Conservation (phyloP, 2,329 filamentous ascomycete species). For the Diaporthe eres region DNA sequence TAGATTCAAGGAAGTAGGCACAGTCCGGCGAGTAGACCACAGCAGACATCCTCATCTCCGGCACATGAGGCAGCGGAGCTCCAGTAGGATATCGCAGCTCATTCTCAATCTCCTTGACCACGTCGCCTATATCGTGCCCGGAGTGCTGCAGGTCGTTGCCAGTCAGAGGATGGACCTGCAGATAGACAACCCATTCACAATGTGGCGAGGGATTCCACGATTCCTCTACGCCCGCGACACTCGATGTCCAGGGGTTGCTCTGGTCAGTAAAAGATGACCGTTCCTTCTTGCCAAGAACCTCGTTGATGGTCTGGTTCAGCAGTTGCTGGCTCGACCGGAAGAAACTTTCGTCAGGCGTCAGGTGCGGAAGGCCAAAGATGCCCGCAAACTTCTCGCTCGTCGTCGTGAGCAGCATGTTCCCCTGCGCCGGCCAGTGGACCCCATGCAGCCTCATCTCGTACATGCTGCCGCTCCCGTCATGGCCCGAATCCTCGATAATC, state of each 20-base stretch:
- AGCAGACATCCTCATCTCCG: constrained; percentile 72
- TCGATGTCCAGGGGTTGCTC: constrained; percentile 83
- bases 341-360: constrained; percentile 73
- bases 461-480: constrained; percentile 71
- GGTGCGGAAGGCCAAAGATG: constrained; percentile 89
- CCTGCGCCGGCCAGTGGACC: constrained; percentile 87
- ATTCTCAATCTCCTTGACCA: constrained; percentile 70
- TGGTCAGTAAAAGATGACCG: constrained; percentile 67
- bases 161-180: constrained; percentile 77
- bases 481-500: constrained; percentile 77
- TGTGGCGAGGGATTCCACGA: constrained; percentile 75
- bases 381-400: constrained; percentile 96
- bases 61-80: constrained; percentile 67
- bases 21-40: constrained; percentile 79
- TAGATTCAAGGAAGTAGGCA: constrained; percentile 75
- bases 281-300: constrained; percentile 76
- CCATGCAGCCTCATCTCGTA: constrained; percentile 88
- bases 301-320: constrained; percentile 80
- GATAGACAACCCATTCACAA: constrained; percentile 91
- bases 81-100: constrained; percentile 75
- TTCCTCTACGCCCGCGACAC: constrained; percentile 72
- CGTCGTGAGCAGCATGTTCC: constrained; percentile 85
- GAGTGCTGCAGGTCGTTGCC: constrained; percentile 50
- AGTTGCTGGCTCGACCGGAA: constrained; percentile 73
- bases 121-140: constrained; percentile 52